Percentiles rank a stretch among this genome's conserved stretches.
Conservation (phyloP, 148 eudicot species). For the Cornus florida region DNA sequence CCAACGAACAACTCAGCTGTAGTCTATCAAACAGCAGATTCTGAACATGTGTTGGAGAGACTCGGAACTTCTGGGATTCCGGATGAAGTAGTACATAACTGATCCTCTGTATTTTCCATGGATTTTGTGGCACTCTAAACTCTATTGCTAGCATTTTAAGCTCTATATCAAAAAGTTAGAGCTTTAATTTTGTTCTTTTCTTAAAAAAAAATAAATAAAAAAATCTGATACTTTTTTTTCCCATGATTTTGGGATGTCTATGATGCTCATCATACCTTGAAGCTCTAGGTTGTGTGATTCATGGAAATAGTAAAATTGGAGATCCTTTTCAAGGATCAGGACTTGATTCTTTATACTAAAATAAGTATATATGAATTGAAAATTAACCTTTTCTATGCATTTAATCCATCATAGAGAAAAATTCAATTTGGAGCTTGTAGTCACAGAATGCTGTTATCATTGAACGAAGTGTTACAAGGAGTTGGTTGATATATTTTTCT, state of each 20-base stretch:
- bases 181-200: background rate
- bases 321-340: background rate
- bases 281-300: background rate
- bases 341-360: background rate
- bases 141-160: background rate
- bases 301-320: background rate
- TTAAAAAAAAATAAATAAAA: background rate
- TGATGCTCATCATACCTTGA: background rate
- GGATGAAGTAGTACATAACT: slow-evolving; percentile 55
- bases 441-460: too few relatives aligned
- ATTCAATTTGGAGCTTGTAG: background rate
- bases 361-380: too few relatives aligned
- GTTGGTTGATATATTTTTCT: background rate
- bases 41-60: slow-evolving; percentile 74
- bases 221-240: too few relatives aligned
- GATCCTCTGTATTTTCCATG: slow-evolving; percentile 12
- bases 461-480: background rate
- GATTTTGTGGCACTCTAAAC: slow-evolving; percentile 3
- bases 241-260: slow-evolving; percentile 4
- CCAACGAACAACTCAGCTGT: slow-evolving; percentile 56
- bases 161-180: background rate
- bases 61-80: slow-evolving; percentile 60
- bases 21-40: slow-evolving; percentile 83
- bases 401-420: background rate
- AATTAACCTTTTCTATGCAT: too few relatives aligned